Evolutionary conservation across 1,139 yeast genomes (phyloP), one percentile per base, ranked within the genome.

Genomic region (Lodderomyces jiufengensis): DNA sequence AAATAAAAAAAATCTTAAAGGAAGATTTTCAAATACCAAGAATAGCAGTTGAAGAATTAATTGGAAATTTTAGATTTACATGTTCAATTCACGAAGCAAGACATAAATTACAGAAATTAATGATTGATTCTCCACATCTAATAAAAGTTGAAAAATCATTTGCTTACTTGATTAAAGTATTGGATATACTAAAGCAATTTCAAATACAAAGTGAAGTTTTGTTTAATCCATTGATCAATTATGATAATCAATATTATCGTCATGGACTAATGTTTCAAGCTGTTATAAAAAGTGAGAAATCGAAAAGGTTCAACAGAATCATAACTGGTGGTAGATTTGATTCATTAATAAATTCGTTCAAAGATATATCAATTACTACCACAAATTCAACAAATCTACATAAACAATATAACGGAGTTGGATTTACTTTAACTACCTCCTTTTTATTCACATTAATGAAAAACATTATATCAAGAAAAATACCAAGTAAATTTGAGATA

Each of bases 271-370:
- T 92, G 95, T 92, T 90, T 53, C 95, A 87, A 50, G 88, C 84
- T 0, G 76, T 87, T 1, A 75, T 78, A 48, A 84, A 84, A 40
- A 46, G 57, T 48, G 70, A 79, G 9, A 72, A 68, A 43, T 60
- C 52, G 31, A 55, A 69, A 33, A 52, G 61, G 14, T 57, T 48
- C 32, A 54, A 73, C 0, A 56, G 90, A 29, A 61, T 86, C 29
- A 94, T 94, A 9, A 92, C 95, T 1, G 98, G 98, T 31, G 98
- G 98, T 1, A 66, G 98, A 34, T 92, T 87, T 51, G 97, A 92
- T 51, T 63, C 69, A 15, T 66, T 90, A 45, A 74, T 88, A 14
- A 65, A 76, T 2, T 72, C 80, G 12, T 72, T 86, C 42, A 74
- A 87, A 0, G 30, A 23, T 14, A 57, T 31, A 55, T 55, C 20